These are phyloP conservation scores for Collybia mongolica DNA, from an alignment of 768 basidiomycete species.

Conservation along the genomic window DNA sequence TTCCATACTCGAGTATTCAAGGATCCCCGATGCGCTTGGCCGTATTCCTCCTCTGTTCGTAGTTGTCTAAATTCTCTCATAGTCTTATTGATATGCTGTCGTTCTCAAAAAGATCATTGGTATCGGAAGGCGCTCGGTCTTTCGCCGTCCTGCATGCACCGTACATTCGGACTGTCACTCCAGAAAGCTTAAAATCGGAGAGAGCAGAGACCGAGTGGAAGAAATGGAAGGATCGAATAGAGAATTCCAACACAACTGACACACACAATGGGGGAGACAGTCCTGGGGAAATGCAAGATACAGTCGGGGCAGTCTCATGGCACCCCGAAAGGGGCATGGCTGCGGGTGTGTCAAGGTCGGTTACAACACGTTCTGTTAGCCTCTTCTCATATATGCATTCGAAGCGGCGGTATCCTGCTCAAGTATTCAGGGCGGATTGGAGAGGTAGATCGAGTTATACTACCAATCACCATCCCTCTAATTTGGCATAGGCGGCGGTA, in stretches of 20 bases:
- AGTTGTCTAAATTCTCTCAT: background rate
- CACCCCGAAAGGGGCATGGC: slow-evolving; percentile 44
- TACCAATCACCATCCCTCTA: background rate
- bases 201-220: slow-evolving; percentile 54
- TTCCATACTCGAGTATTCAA: slow-evolving; percentile 53
- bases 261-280: background rate
- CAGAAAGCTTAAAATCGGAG: slow-evolving; percentile 48
- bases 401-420: slow-evolving; percentile 76
- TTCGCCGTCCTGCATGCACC: slow-evolving; percentile 41
- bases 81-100: background rate
- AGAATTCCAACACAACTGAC: slow-evolving; percentile 8
- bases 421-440: slow-evolving; percentile 75
- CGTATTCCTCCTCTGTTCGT: slow-evolving; percentile 71
- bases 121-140: slow-evolving; percentile 53
- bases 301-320: slow-evolving; percentile 76
- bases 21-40: slow-evolving; percentile 47
- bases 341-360: slow-evolving; percentile 76
- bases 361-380: background rate
- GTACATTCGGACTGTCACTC: slow-evolving; percentile 31
- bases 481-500: slow-evolving; percentile 53
- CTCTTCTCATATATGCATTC: background rate
- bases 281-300: slow-evolving; percentile 58
- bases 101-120: slow-evolving; percentile 46
- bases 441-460: slow-evolving; percentile 44
- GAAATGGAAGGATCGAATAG: slow-evolving; percentile 54